These are phyloP conservation scores for Yarrowia hollandica DNA, from an alignment of 805 yeast species.

Conservation along the genomic window DNA sequence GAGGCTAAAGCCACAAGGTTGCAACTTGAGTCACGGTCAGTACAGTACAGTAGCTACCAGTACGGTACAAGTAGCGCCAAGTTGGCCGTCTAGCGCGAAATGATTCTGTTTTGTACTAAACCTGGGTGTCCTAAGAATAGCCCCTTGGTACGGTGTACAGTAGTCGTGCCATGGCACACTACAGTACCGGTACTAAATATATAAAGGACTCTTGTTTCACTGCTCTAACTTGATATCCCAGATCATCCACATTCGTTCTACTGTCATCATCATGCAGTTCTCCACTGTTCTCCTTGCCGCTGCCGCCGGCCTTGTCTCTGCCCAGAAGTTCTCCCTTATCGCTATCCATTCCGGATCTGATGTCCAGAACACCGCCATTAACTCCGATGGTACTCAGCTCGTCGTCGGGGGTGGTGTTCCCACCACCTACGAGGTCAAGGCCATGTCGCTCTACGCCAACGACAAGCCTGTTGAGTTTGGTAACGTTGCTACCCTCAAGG, in stretches of 20 bases:
- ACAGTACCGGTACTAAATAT: neutral
- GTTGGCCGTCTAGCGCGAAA: too few relatives aligned
- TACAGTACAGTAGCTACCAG: too few relatives aligned
- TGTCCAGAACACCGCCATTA: neutral
- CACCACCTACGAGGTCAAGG: slow-evolving; percentile 6
- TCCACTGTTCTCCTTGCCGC: slow-evolving; percentile 11
- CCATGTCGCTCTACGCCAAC: neutral
- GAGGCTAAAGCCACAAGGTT: too few relatives aligned
- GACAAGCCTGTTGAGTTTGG: slow-evolving; percentile 3
- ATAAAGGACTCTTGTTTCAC: neutral
- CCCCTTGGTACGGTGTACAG: too few relatives aligned
- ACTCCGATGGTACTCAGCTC: neutral
- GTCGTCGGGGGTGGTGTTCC: neutral
- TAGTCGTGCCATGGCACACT: too few relatives aligned
- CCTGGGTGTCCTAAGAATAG: too few relatives aligned
- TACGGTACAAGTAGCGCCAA: too few relatives aligned
- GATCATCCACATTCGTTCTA: neutral
- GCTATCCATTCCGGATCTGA: slow-evolving; percentile 7
- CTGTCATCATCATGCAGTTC: neutral
- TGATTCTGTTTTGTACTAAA: too few relatives aligned
- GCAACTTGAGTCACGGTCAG: too few relatives aligned
- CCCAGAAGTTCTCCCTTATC: neutral
- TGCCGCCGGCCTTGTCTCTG: neutral
- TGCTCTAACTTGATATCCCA: neutral
- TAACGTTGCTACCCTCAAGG: neutral